These are phyloP conservation scores for Ochromonas danica DNA, from an alignment of 108 stramenopile species.

Conservation along the genomic window DNA sequence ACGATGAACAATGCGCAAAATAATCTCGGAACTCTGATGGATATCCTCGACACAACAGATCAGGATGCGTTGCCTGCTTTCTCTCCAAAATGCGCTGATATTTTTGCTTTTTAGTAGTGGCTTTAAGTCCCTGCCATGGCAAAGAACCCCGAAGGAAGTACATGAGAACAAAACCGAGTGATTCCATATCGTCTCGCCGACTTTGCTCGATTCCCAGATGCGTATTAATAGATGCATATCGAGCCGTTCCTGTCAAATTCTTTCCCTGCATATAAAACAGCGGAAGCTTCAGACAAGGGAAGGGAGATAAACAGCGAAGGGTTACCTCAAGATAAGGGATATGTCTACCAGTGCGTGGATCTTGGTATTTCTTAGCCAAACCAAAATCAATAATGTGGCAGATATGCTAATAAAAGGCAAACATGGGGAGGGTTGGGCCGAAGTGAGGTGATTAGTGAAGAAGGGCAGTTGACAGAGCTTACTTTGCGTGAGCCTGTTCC, in stretches of 20 bases:
- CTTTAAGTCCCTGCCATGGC: slow-evolving; percentile 32
- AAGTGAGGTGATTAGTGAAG: no score
- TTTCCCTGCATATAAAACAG: slow-evolving; percentile 20
- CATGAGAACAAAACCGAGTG: slow-evolving; percentile 33
- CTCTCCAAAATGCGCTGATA: slow-evolving; percentile 37
- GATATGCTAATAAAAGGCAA: slow-evolving; percentile 6
- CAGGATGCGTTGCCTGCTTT: slow-evolving; percentile 31
- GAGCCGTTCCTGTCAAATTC: slow-evolving; percentile 29
- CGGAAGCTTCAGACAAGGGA: background rate
- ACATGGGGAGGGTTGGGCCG: no score
- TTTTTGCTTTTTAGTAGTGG: slow-evolving; percentile 35
- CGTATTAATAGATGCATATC: slow-evolving; percentile 34
- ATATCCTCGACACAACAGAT: slow-evolving; percentile 21
- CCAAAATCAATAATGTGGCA: slow-evolving; percentile 36
- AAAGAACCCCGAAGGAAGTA: slow-evolving; percentile 34
- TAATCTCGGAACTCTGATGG: slow-evolving; percentile 28
- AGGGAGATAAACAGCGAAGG: background rate
- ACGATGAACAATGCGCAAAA: slow-evolving; percentile 12
- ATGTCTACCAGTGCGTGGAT: slow-evolving; percentile 33
- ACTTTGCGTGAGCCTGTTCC: slow-evolving; percentile 33
- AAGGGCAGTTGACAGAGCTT: background rate
- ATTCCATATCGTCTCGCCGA: slow-evolving; percentile 34
- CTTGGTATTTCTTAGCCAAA: slow-evolving; percentile 35
- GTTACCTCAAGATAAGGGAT: slow-evolving; percentile 32
- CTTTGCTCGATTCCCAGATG: slow-evolving; percentile 30